phyloP scores from a whole-genome alignment of 805 yeast species.

The Ogataea kodamae region DNA sequence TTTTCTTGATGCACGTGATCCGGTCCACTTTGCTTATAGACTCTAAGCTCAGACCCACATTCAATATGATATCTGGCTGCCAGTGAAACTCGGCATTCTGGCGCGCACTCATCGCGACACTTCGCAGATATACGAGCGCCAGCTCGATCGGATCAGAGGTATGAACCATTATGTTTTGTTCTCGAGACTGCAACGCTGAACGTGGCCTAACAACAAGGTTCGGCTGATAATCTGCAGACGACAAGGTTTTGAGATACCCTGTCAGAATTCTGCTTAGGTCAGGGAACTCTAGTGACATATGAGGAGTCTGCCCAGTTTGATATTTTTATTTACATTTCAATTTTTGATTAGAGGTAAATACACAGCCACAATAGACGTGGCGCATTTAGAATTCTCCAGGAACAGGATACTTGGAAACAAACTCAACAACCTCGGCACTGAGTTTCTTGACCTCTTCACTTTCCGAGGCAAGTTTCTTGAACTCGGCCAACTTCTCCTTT shows the following conservation, averaged over 20 bases:
- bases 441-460: conserved; percentile 57
- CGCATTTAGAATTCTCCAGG: conserved; percentile 69
- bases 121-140: conserved; percentile 11
- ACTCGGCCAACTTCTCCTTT: conserved; percentile 60
- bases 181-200: conserved; percentile 9
- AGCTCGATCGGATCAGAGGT: conserved; percentile 8
- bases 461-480: conserved; percentile 67
- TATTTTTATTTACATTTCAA: conserved; percentile 2
- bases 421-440: conserved; percentile 61
- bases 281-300: conserved; percentile 8
- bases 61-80: no score
- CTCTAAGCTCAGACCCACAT: no score
- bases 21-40: no score
- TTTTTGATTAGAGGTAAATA: conserved; percentile 6
- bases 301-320: no score
- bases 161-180: conserved; percentile 5
- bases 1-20: no score
- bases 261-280: conserved; percentile 9
- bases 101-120: conserved; percentile 4
- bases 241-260: conserved; percentile 8
- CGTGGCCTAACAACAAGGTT: conserved; percentile 1
- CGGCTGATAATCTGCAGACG: background rate
- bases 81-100: no score
- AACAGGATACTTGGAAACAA: conserved; percentile 78
- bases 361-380: conserved; percentile 8